Conservation (phyloP, 352 stramenopile species). For the Pythium phragmitis region DNA sequence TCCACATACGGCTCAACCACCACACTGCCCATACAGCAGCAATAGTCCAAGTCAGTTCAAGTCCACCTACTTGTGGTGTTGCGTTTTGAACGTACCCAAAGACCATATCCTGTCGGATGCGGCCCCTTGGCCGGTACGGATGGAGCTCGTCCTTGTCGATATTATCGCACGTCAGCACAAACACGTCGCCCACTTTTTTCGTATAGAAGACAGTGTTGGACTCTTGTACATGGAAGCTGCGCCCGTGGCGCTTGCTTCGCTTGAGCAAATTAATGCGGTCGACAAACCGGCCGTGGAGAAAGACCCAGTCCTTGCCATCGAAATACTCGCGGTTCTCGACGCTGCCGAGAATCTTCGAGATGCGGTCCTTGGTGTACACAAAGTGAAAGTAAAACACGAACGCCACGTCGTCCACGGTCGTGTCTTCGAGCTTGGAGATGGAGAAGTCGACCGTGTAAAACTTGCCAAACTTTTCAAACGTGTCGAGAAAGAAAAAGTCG, state of each 20-base stretch:
- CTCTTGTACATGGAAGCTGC: conserved; percentile 56
- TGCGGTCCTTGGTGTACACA: conserved; percentile 46
- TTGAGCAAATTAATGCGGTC: conserved; percentile 56
- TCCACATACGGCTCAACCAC: conserved; percentile 40
- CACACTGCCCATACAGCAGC: not conserved
- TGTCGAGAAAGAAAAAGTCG: conserved; percentile 67
- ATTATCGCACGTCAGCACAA: conserved; percentile 48
- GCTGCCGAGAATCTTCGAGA: conserved; percentile 51
- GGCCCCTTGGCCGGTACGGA: conserved; percentile 37
- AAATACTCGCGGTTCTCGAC: conserved; percentile 66
- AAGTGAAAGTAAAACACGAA: conserved; percentile 59
- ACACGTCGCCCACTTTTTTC: conserved; percentile 39
- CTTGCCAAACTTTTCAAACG: conserved; percentile 66
- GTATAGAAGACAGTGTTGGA: conserved; percentile 59
- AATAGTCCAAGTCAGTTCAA: too few species aligned
- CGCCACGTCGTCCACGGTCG: conserved; percentile 44
- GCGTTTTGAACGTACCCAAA: conserved; percentile 33
- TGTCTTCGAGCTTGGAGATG: conserved; percentile 45
- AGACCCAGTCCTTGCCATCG: conserved; percentile 45
- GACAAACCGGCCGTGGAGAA: conserved; percentile 59
- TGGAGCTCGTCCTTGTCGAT: conserved; percentile 49
- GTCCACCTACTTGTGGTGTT: too few species aligned
- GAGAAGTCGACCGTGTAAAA: conserved; percentile 71
- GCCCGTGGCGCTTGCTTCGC: conserved; percentile 22
- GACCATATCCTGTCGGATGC: conserved; percentile 54